These are phyloP conservation scores for Nowakowskiella sp. DNA, from an alignment of 192 early-diverging fungal species.

Conservation along the genomic window DNA sequence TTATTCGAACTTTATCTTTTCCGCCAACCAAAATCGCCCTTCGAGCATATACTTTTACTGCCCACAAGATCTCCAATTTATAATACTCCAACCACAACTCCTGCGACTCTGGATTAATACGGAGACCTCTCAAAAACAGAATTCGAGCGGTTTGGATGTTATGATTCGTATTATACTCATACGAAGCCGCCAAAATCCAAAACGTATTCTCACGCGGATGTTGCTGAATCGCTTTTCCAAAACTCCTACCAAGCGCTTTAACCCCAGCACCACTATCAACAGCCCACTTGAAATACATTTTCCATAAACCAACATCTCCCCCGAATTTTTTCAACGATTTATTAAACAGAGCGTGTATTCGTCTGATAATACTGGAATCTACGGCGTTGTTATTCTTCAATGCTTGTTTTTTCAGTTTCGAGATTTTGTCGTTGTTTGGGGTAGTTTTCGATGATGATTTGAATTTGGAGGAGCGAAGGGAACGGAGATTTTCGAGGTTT, in stretches of 20 bases:
- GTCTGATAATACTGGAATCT: conserved; percentile 64
- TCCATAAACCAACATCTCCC: conserved; percentile 76
- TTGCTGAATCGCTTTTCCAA: conserved; percentile 75
- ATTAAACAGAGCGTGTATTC: conserved; percentile 75
- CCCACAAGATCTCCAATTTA: conserved; percentile 79
- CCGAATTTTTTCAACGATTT: conserved; percentile 68
- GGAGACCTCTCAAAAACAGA: conserved; percentile 76
- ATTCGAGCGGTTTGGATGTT: conserved; percentile 75
- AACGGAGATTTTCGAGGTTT: conserved; percentile 77
- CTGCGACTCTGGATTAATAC: conserved; percentile 64
- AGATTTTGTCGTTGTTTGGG: neutral
- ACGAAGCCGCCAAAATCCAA: conserved; percentile 87
- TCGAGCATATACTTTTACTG: conserved; percentile 77
- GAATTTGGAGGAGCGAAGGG: no score
- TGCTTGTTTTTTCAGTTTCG: conserved; percentile 14
- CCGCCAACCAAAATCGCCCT: conserved; percentile 50
- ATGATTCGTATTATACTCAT: conserved; percentile 77
- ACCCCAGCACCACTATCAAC: conserved; percentile 38
- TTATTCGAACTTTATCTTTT: conserved; percentile 2
- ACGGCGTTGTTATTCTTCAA: conserved; percentile 16
- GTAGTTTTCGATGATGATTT: neutral
- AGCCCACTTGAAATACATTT: conserved; percentile 85
- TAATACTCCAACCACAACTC: conserved; percentile 91
- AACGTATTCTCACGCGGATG: conserved; percentile 74
- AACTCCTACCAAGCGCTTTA: conserved; percentile 62